phyloP scores from a whole-genome alignment of 306 rosid genomes.

The Quercus cerris region DNA sequence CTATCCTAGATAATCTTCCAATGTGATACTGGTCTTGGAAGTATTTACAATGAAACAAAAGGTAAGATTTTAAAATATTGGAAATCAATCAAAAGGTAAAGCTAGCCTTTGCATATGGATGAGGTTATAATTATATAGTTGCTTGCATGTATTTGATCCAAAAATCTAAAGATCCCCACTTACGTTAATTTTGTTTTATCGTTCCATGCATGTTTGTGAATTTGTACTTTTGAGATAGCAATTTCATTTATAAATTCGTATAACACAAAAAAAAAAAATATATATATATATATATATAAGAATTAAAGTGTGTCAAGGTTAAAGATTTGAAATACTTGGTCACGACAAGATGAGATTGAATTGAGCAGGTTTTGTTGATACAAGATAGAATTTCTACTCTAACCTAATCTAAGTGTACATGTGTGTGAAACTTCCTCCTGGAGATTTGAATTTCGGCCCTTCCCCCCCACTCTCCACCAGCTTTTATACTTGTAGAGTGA shows the following conservation, averaged over 20 bases:
- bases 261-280: no score
- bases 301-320: neutral
- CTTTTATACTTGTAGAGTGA: no score
- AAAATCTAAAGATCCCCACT: constrained; percentile 11
- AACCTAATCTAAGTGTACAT: no score
- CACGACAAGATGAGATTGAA: neutral
- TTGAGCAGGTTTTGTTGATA: neutral
- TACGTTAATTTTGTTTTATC: constrained; percentile 29
- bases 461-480: no score
- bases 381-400: no score
- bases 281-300: no score
- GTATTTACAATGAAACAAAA: neutral
- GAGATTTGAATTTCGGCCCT: no score
- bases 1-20: constrained; percentile 16
- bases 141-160: constrained; percentile 24
- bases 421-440: no score
- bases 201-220: constrained; percentile 14
- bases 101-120: constrained; percentile 1
- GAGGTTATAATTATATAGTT: constrained; percentile 1
- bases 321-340: neutral
- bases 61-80: constrained; percentile 3
- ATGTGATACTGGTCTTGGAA: constrained; percentile 11
- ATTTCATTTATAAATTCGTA: constrained; percentile 2
- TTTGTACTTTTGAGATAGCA: constrained; percentile 34
- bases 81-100: constrained; percentile 15